Percentiles rank a stretch among this genome's conserved stretches.
phyloP scores from a whole-genome alignment of 2,329 filamentous ascomycete species.

The Venturia oleaginea region DNA sequence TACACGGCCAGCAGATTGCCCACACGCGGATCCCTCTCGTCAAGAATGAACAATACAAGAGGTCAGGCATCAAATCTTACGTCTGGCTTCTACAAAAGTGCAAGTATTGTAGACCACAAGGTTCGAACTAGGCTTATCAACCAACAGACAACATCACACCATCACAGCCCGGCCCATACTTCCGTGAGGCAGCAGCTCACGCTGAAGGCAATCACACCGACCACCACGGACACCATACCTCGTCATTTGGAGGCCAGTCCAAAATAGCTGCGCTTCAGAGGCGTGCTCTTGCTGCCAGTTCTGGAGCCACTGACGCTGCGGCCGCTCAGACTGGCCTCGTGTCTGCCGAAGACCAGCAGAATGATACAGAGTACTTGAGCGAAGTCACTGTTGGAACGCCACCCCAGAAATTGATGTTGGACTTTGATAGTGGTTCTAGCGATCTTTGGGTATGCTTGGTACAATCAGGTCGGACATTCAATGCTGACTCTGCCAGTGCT shows the following conservation, averaged over 20 bases:
- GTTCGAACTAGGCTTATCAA: background rate
- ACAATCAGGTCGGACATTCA: background rate
- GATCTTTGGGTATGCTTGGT: conserved; percentile 41
- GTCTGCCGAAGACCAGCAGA: conserved; percentile 55
- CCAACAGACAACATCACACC: conserved; percentile 43
- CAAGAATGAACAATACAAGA: conserved; percentile 21
- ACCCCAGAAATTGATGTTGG: conserved; percentile 47
- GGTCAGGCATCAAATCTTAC: conserved; percentile 51
- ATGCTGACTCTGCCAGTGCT: background rate
- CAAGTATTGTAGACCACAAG: conserved; percentile 8
- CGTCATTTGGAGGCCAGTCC: background rate
- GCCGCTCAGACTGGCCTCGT: conserved; percentile 36
- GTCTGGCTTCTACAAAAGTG: conserved; percentile 52
- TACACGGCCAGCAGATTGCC: background rate
- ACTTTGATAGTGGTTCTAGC: conserved; percentile 61
- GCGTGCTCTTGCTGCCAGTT: background rate
- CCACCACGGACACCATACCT: background rate
- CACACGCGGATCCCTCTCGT: conserved; percentile 12
- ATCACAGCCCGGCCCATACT: conserved; percentile 54
- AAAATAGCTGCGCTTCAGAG: background rate
- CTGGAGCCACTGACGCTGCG: background rate
- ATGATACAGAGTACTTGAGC: conserved; percentile 57
- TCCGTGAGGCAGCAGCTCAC: conserved; percentile 34
- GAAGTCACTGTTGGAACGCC: conserved; percentile 57
- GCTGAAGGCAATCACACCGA: background rate